Evolutionary conservation across 805 yeast genomes (phyloP), one percentile per base, ranked within the genome.

Genomic region (Blastobotrys robertii): DNA sequence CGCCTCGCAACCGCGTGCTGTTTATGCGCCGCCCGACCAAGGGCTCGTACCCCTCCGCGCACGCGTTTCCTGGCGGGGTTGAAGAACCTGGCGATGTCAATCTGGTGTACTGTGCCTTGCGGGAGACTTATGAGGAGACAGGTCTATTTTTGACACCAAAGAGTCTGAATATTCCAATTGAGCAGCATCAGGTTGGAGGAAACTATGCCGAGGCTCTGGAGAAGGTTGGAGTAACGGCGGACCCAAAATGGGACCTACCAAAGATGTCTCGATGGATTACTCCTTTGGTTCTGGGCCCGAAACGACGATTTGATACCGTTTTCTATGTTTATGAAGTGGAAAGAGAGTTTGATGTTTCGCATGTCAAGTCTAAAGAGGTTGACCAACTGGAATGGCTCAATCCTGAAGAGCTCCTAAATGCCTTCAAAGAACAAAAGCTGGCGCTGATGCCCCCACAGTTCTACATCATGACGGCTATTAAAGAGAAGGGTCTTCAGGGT

Each of bases 41-140:
- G 31, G 62, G 61, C 12, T 38, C 58, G 6, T 59, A 48, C 40
- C 56, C 63, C 1, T 41, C 52, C 10, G 41, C 51, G 11, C 57
- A 57, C 41, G 64, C 57, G 13, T 59, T 58, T 37, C 64, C 64
- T 1, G 64, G 64, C 6, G 64, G 64, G 2, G 58, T 51, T 1
- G 32, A 47, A 12, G 64, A 59, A 11, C 39, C 49, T 3, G 41
- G 49, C 1, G 64, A 59, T 34, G 45, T 47, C 6, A 38, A 44
- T 25, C 42, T 51, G 30, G 48, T 47, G 19, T 49, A 56, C 37
- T 52, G 60, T 36, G 64, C 63, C 2, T 44, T 59, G 16, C 44
- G 64, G 14, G 64, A 59, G 34, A 55, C 61, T 1, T 59, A 48
- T 33, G 64, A 59, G 39, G 64, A 59, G 40, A 59, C 64, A 1